Conservation (phyloP, 2,329 filamentous ascomycete genomes). For the Xylaria sp. region DNA sequence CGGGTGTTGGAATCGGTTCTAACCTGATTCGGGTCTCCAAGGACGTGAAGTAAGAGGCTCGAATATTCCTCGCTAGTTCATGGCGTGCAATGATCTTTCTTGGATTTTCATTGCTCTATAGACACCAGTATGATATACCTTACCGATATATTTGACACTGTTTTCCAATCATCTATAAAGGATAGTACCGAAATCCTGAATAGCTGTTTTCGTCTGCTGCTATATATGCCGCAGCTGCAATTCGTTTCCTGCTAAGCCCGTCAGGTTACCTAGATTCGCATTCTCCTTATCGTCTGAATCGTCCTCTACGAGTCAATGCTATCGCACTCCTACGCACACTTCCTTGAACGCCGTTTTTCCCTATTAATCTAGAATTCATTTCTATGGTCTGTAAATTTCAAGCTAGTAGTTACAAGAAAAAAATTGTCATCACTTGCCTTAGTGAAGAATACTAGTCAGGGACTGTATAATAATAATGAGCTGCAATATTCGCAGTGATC, state of each 20-base stretch:
- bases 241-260: no score
- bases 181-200: no score
- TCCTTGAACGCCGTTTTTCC: no score
- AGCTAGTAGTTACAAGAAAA: neutral
- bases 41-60: neutral
- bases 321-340: no score
- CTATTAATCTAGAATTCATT: no score
- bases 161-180: neutral
- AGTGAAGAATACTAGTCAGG: neutral
- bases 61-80: neutral
- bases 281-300: no score
- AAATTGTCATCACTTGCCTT: neutral
- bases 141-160: neutral
- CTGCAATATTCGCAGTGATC: neutral
- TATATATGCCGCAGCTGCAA: no score
- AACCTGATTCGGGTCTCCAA: conserved; percentile 45
- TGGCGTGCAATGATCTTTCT: neutral
- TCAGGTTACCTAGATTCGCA: no score
- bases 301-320: no score
- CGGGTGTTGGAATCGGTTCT: conserved; percentile 52
- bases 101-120: neutral
- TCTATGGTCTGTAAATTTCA: neutral
- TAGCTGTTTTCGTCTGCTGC: no score
- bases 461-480: neutral
- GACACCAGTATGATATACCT: neutral